Conservation (phyloP, 2,329 filamentous ascomycete species). For the Pseudocercospora fijiensis region DNA sequence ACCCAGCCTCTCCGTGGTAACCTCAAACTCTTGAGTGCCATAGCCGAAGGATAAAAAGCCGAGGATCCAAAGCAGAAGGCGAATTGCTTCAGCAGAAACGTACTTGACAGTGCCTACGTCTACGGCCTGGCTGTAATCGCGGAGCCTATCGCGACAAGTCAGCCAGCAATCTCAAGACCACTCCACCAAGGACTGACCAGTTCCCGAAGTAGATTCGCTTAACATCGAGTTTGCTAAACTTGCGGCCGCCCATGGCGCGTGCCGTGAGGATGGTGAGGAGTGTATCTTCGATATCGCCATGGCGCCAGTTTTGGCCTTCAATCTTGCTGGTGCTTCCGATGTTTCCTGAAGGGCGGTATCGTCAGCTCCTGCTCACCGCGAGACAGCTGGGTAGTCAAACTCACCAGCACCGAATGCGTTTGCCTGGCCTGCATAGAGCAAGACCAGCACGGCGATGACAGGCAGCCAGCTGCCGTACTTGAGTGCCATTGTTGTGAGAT, state of each 20-base stretch:
- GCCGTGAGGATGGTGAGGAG: conserved; percentile 54
- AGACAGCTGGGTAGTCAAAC: not conserved
- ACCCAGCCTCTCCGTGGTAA: conserved; percentile 74
- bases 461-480: conserved; percentile 27
- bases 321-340: conserved; percentile 78
- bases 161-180: too few species aligned
- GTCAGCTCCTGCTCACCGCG: not conserved
- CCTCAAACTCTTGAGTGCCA: conserved; percentile 80
- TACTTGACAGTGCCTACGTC: conserved; percentile 90
- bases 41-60: conserved; percentile 88
- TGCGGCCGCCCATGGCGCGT: conserved; percentile 66
- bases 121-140: conserved; percentile 90
- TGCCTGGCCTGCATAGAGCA: conserved; percentile 30
- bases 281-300: conserved; percentile 58
- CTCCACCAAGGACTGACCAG: too few species aligned
- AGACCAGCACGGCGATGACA: conserved; percentile 24
- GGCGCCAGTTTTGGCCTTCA: conserved; percentile 53
- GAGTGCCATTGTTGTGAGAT: conserved; percentile 22
- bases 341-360: conserved; percentile 51
- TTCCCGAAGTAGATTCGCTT: conserved; percentile 94
- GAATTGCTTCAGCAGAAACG: conserved; percentile 86
- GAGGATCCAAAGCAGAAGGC: conserved; percentile 82
- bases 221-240: conserved; percentile 78
- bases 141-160: conserved; percentile 74
- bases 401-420: conserved; percentile 55